A percentile compares a stretch with the other conserved stretches of the same genome.
Conservation (phyloP, 208 protist genomes). For the Leishmania tropica region DNA sequence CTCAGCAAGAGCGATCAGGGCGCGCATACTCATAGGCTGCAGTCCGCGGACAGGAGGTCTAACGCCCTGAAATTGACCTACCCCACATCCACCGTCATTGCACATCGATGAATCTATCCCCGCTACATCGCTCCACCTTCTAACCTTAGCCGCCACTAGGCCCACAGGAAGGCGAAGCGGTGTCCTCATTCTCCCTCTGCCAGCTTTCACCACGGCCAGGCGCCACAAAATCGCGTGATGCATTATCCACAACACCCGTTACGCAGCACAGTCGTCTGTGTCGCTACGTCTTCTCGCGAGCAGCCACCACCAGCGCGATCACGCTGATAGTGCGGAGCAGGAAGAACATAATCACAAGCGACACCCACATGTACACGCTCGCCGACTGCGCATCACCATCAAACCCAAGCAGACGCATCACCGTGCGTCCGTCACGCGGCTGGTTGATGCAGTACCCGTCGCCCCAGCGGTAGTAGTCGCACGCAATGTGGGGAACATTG, state of each 20-base stretch:
- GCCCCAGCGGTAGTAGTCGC: conserved; percentile 45
- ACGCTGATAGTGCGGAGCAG: conserved; percentile 40
- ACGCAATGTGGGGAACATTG: conserved; percentile 50
- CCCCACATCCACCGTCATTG: neutral
- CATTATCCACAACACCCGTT: neutral
- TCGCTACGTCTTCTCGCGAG: conserved; percentile 7
- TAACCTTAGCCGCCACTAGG: neutral
- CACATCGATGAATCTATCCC: neutral
- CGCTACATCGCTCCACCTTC: neutral
- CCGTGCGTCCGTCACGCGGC: conserved; percentile 48
- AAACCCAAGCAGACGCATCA: conserved; percentile 60
- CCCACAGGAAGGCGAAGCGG: neutral
- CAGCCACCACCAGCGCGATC: conserved; percentile 40
- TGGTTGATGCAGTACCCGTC: conserved; percentile 53
- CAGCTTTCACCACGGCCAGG: neutral
- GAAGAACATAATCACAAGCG: conserved; percentile 51
- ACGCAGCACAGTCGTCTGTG: neutral
- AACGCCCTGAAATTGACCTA: neutral
- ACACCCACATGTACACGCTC: conserved; percentile 69
- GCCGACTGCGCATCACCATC: conserved; percentile 47
- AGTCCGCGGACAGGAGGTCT: too few relatives aligned
- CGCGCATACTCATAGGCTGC: too few relatives aligned
- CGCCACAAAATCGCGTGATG: neutral
- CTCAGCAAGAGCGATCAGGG: too few relatives aligned
- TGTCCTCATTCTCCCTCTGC: neutral